phyloP scores from a whole-genome alignment of 768 basidiomycete species.

The Vishniacozyma victoriae region DNA sequence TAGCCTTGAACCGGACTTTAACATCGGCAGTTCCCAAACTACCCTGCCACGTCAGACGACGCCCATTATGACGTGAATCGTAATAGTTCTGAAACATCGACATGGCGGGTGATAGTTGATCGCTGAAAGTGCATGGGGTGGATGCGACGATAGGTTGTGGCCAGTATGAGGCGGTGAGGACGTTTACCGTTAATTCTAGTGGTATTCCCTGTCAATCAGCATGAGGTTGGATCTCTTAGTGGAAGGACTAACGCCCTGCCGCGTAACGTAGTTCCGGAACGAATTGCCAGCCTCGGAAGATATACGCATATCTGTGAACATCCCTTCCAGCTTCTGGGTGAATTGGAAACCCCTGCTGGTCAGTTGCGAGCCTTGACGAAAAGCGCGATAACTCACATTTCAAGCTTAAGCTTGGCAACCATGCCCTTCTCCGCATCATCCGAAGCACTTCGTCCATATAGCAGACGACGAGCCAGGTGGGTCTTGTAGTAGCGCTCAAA shows the following conservation, averaged over 20 bases:
- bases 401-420: slow-evolving; percentile 93
- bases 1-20: slow-evolving; percentile 67
- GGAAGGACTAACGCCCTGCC: slow-evolving; percentile 54
- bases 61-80: slow-evolving; percentile 76
- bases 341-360: slow-evolving; percentile 72
- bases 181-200: slow-evolving; percentile 76
- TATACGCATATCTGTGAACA: slow-evolving; percentile 95
- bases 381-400: slow-evolving; percentile 51
- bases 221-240: not conserved
- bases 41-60: slow-evolving; percentile 86
- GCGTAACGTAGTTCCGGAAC: slow-evolving; percentile 59
- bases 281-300: slow-evolving; percentile 63
- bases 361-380: not conserved
- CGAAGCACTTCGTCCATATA: slow-evolving; percentile 78
- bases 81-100: slow-evolving; percentile 86
- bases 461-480: slow-evolving; percentile 87
- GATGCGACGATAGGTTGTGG: slow-evolving; percentile 64
- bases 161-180: slow-evolving; percentile 98
- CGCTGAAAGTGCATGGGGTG: slow-evolving; percentile 59
- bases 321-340: slow-evolving; percentile 94
- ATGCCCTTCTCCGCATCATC: slow-evolving; percentile 97
- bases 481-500: slow-evolving; percentile 98
- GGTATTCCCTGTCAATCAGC: slow-evolving; percentile 56
- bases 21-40: slow-evolving; percentile 87
- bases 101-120: slow-evolving; percentile 59